Conservation (phyloP, 495 filamentous ascomycete species). For the Viridothelium virens region DNA sequence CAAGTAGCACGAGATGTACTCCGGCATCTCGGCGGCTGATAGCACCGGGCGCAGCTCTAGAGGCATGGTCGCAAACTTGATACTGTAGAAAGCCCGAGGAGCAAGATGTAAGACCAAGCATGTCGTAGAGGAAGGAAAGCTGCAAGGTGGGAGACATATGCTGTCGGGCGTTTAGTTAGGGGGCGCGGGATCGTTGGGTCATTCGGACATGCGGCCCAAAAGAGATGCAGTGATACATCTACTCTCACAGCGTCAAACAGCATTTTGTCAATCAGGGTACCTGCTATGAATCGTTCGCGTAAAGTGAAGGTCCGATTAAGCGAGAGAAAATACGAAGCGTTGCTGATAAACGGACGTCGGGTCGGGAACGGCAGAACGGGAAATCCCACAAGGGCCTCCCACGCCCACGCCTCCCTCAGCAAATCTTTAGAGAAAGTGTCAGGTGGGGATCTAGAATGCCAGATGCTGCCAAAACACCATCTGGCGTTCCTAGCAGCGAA, state of each 20-base stretch:
- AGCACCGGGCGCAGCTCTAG: not conserved
- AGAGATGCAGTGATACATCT: not conserved
- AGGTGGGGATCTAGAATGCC: too few relatives aligned
- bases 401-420: too few relatives aligned
- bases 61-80: conserved; percentile 3
- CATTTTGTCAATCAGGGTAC: not conserved
- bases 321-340: not conserved
- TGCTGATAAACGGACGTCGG: not conserved
- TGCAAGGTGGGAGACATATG: not conserved
- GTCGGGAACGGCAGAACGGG: not conserved
- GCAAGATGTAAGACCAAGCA: not conserved
- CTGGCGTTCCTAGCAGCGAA: too few relatives aligned
- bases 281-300: not conserved
- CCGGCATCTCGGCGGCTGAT: not conserved
- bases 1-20: not conserved
- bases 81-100: not conserved
- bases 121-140: not conserved
- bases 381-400: too few relatives aligned
- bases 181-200: not conserved
- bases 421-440: too few relatives aligned
- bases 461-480: too few relatives aligned
- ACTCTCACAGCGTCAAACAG: not conserved
- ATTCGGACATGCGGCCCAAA: not conserved
- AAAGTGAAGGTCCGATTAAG: not conserved
- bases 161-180: not conserved